phyloP scores from a whole-genome alignment of 1,284 basidiomycete genomes.

The Crepidotus sp. region DNA sequence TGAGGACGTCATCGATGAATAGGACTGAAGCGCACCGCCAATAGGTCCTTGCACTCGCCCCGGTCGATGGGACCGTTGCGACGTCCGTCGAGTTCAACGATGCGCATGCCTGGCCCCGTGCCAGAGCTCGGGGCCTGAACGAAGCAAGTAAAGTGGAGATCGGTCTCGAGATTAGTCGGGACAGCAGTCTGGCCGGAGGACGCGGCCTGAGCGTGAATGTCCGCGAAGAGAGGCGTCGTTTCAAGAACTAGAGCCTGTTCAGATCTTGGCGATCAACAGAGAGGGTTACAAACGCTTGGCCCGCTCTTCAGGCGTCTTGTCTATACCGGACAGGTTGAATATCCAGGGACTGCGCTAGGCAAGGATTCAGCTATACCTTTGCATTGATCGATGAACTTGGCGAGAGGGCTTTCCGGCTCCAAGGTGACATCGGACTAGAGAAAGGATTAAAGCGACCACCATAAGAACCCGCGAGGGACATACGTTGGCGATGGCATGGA shows the following conservation, averaged over 20 bases:
- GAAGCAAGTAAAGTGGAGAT: slow-evolving; percentile 83
- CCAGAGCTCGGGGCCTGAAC: slow-evolving; percentile 29
- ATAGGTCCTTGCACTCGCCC: slow-evolving; percentile 54
- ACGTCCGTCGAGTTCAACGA: slow-evolving; percentile 79
- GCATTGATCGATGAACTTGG: slow-evolving; percentile 56
- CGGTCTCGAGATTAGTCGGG: slow-evolving; percentile 47
- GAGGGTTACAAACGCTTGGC: slow-evolving; percentile 34
- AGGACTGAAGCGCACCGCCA: slow-evolving; percentile 36
- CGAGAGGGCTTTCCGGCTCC: slow-evolving; percentile 46
- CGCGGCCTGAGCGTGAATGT: slow-evolving; percentile 67
- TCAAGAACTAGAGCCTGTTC: slow-evolving; percentile 41
- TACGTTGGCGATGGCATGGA: slow-evolving; percentile 75
- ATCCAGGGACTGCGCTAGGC: not conserved
- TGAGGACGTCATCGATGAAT: not conserved
- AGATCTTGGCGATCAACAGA: not conserved
- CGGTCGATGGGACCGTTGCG: slow-evolving; percentile 72
- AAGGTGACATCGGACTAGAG: slow-evolving; percentile 50
- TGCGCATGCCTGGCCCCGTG: slow-evolving; percentile 28
- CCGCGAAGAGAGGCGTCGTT: slow-evolving; percentile 64
- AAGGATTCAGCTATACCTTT: slow-evolving; percentile 32
- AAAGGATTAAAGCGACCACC: not conserved
- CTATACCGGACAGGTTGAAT: slow-evolving; percentile 27
- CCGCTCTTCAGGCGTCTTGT: slow-evolving; percentile 60
- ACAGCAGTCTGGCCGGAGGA: slow-evolving; percentile 59
- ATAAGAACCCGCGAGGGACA: slow-evolving; percentile 19